Conservation (phyloP, 768 basidiomycete genomes). For the Sistotremastrum niveocremeum region DNA sequence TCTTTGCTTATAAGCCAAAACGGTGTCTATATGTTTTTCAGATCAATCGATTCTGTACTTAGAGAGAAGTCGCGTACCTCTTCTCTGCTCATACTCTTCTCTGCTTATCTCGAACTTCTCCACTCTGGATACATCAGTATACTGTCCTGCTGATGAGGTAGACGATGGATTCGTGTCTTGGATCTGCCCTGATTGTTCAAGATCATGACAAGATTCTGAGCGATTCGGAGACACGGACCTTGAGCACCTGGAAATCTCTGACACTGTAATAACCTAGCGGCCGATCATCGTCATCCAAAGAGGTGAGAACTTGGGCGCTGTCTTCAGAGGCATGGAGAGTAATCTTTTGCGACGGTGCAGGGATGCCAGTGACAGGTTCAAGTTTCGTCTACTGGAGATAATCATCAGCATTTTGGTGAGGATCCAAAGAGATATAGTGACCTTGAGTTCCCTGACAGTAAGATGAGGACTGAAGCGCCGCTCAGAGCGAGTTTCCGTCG, state of each 20-base stretch:
- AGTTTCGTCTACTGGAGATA: slow-evolving; percentile 48
- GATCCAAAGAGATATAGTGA: slow-evolving; percentile 15
- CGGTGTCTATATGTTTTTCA: slow-evolving; percentile 46
- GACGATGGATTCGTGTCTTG: slow-evolving; percentile 62
- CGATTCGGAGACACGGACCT: slow-evolving; percentile 32
- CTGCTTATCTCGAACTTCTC: slow-evolving; percentile 86
- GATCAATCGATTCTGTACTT: neutral
- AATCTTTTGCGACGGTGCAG: slow-evolving; percentile 57
- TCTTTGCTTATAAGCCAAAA: slow-evolving; percentile 77
- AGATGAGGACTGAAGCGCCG: slow-evolving; percentile 66
- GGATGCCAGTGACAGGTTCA: slow-evolving; percentile 85
- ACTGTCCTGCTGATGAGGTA: slow-evolving; percentile 63
- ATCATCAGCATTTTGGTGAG: slow-evolving; percentile 6
- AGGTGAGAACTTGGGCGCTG: slow-evolving; percentile 33
- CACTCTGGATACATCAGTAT: slow-evolving; percentile 72
- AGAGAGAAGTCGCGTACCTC: slow-evolving; percentile 34
- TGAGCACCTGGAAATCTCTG: slow-evolving; percentile 65
- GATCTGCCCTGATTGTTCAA: slow-evolving; percentile 30
- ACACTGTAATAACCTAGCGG: slow-evolving; percentile 65
- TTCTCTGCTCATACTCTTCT: slow-evolving; percentile 66
- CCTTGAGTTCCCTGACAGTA: slow-evolving; percentile 75
- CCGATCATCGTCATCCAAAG: slow-evolving; percentile 52
- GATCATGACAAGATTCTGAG: neutral
- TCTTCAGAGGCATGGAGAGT: slow-evolving; percentile 45
- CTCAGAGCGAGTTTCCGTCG: slow-evolving; percentile 84